Evolutionary conservation across 805 yeast genomes (phyloP), one percentile per base, ranked within the genome.

Genomic region (Candida khao-thaluensis): DNA sequence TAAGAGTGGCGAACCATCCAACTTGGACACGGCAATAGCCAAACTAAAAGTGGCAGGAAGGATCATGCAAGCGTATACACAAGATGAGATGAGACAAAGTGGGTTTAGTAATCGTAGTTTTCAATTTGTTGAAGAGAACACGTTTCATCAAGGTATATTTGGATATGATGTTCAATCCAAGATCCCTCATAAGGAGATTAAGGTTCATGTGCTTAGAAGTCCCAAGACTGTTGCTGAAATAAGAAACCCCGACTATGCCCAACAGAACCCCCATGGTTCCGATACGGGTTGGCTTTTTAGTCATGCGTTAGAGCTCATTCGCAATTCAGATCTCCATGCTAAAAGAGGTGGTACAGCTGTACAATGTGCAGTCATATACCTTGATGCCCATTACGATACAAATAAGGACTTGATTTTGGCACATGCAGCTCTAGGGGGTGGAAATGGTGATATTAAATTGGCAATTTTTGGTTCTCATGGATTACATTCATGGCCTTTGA

Each of bases 381-480:
- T 89, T 49, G 99, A 93, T 62, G 73, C 95, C 1, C 89, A 83
- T 54, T 93, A 88, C 85, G 95, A 90, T 57, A 60, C 66, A 2
- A 52, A 62, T 29, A 60, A 64, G 22, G 69, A 78, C 14, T 62
- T 85, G 47, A 80, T 93, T 34, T 59, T 79, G 25, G 87, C 88
- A 2, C 98, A 93, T 63, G 97, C 97, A 2, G 98, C 98, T 0
- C 64, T 91, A 12, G 98, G 98, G 32, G 98, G 98, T 20, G 93
- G 93, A 9, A 72, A 74, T 17, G 81, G 73, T 29, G 67, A 77
- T 30, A 66, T 87, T 30, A 80, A 80, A 47, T 62, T 93, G 39
- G 98, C 95, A 1, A 88, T 93, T 7, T 91, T 90, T 61, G 99
- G 99, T 5, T 82, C 95, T 5, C 98, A 93, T 54, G 93, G 95